phyloP scores from a whole-genome alignment of 306 rosid genomes.

The Pterocarpus macrocarpus region DNA sequence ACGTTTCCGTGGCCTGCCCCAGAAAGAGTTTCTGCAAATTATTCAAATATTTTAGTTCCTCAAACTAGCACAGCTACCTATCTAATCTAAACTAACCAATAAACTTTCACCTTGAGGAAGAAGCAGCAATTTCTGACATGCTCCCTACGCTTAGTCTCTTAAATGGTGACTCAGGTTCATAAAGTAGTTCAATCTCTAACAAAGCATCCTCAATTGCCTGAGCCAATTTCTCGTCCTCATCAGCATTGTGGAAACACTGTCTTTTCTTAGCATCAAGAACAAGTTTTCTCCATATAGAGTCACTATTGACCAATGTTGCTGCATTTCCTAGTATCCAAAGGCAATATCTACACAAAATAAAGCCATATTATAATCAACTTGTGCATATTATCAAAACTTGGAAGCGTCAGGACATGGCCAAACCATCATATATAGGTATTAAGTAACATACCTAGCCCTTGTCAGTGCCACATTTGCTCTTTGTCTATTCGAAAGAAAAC shows the following conservation, averaged over 20 bases:
- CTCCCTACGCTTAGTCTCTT: slow-evolving; percentile 31
- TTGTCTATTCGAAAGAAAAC: slow-evolving; percentile 59
- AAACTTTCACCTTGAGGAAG: background rate
- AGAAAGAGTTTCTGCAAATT: background rate
- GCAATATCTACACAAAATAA: slow-evolving; percentile 45
- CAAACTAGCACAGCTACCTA: no score
- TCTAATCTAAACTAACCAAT: no score
- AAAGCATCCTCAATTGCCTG: slow-evolving; percentile 38
- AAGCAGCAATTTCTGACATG: background rate
- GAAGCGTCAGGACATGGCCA: no score
- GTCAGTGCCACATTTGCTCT: slow-evolving; percentile 68
- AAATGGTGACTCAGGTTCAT: slow-evolving; percentile 19
- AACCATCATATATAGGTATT: no score
- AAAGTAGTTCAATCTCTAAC: slow-evolving; percentile 44
- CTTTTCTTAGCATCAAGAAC: slow-evolving; percentile 58
- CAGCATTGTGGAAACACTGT: slow-evolving; percentile 53
- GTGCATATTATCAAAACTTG: background rate
- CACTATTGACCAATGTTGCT: slow-evolving; percentile 45
- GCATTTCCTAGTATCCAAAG: slow-evolving; percentile 67
- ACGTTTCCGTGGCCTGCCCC: background rate
- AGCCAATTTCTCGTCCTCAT: slow-evolving; percentile 52
- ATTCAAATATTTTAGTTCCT: no score
- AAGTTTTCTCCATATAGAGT: slow-evolving; percentile 55
- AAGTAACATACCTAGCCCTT: slow-evolving; percentile 59
- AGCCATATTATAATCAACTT: background rate